Evolutionary conservation across 352 stramenopile genomes (phyloP), one percentile per base, ranked within the genome.

Genomic region (Plasmopara halstedii): DNA sequence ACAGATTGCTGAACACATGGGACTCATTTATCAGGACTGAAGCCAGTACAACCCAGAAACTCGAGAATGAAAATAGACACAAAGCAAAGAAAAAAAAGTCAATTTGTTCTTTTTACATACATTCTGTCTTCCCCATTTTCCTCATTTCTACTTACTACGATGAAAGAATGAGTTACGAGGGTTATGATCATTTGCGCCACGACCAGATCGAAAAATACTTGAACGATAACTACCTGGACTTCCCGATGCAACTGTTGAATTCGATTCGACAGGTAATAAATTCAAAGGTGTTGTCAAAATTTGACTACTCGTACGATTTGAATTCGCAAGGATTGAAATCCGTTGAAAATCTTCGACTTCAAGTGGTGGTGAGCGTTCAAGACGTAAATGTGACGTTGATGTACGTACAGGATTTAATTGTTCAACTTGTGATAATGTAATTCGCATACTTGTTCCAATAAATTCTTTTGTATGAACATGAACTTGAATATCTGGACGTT

Each of bases 391-490:
- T 4, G 21, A 26, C 7, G 26, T 14, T 10, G 37, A 34, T 20
- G 37, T 20, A 20, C 49, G 42, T 20, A 46, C 32, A n/a, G 20
- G 36, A 20, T 44, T 44, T 23, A 56, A 36, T 20, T 58, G 62
- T 25, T 89, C 75, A 25, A 79, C 42, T 36, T 81, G 67, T 6
- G 78, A 85, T 42, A 94, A 46, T 10, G 82, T 94, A 44, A 94
- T 94, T 17, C 82, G 74, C 82, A 94, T 94, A 31, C 82, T 94
- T 34, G 82, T 94, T 14, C 82, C 82, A 50, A 94, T 94, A 58
- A 94, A 94, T 42, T 94, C 82, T 50, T 94, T 94, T 21, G 82
- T 94, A 56, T 94, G 82, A 19, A 94, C 82, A 39, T 94, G 82
- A 5, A 94, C 82, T 45, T 91, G 79, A 37, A 94, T 75, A 42